phyloP scores from a whole-genome alignment of 2,329 filamentous ascomycete genomes.

The Ascochyta fabae region DNA sequence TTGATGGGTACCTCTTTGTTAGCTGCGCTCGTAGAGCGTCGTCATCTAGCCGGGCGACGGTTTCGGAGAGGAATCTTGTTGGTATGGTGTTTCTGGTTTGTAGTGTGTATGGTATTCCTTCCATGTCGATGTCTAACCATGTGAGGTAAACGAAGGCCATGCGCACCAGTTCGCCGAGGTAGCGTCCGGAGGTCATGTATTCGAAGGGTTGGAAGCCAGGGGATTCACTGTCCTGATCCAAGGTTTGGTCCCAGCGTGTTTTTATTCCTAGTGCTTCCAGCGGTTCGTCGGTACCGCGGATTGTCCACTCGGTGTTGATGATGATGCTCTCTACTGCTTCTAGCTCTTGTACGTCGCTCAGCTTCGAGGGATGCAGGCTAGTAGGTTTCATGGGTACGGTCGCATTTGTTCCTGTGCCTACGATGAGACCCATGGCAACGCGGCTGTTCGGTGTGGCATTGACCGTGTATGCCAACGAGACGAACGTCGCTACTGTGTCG shows the following conservation, averaged over 20 bases:
- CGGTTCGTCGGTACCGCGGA: conserved; percentile 74
- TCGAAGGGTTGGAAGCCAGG: conserved; percentile 84
- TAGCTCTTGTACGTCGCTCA: conserved; percentile 45
- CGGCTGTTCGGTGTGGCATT: conserved; percentile 66
- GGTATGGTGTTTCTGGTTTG: conserved; percentile 67
- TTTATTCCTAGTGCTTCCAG: conserved; percentile 68
- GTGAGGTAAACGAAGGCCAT: conserved; percentile 71
- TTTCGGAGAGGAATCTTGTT: conserved; percentile 75
- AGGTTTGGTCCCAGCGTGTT: conserved; percentile 71
- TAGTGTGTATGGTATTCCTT: conserved; percentile 61
- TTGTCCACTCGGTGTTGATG: conserved; percentile 85
- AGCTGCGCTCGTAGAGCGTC: conserved; percentile 50
- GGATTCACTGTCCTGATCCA: conserved; percentile 70
- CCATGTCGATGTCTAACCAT: conserved; percentile 31
- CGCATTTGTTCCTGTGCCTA: conserved; percentile 82
- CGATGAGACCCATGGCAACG: conserved; percentile 79
- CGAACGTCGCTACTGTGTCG: conserved; percentile 79
- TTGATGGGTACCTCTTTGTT: conserved; percentile 62
- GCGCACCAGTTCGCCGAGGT: conserved; percentile 77
- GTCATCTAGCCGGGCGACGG: conserved; percentile 57
- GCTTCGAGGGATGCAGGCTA: conserved; percentile 69
- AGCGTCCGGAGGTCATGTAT: conserved; percentile 82
- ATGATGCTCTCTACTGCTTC: conserved; percentile 67
- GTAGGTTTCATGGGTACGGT: conserved; percentile 74
- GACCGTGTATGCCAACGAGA: conserved; percentile 77